Conservation (phyloP, 169 alveolate genomes). For the Plasmodium malariae region DNA sequence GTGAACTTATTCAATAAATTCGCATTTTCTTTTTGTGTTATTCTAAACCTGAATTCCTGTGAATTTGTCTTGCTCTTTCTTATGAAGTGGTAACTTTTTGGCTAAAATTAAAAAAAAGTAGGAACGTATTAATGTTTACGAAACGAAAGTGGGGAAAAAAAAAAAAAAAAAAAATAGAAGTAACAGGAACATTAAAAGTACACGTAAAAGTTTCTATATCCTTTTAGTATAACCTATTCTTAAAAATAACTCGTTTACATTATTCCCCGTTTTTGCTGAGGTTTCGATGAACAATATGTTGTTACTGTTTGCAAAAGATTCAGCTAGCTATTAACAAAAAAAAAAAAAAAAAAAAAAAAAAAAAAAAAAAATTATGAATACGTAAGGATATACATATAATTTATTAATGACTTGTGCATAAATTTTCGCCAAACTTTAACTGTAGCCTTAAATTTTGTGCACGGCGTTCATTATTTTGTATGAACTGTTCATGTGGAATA, state of each 20-base stretch:
- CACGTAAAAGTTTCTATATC: not conserved
- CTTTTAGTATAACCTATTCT: slow-evolving; percentile 80
- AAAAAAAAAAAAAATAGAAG: slow-evolving; percentile 9
- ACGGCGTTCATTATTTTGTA: slow-evolving; percentile 8
- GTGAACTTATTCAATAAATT: no score
- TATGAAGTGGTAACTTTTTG: slow-evolving; percentile 72
- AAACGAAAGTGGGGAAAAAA: not conserved
- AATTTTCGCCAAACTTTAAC: no score
- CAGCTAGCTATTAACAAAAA: slow-evolving; percentile 75
- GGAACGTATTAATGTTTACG: not conserved
- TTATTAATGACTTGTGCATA: no score
- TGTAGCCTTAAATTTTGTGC: no score
- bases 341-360: slow-evolving; percentile 15
- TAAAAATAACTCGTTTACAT: slow-evolving; percentile 90
- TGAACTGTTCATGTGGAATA: slow-evolving; percentile 17
- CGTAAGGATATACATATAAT: not conserved
- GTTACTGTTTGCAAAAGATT: slow-evolving; percentile 91
- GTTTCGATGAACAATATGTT: slow-evolving; percentile 92
- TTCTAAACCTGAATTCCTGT: slow-evolving; percentile 60
- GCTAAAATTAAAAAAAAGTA: slow-evolving; percentile 17
- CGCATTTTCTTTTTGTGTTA: not conserved
- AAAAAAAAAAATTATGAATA: not conserved
- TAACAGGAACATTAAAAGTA: not conserved
- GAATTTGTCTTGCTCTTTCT: slow-evolving; percentile 59
- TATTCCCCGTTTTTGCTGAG: slow-evolving; percentile 93